Conservation (phyloP, 1,284 basidiomycete species). For the Ganoderma lingzhi region DNA sequence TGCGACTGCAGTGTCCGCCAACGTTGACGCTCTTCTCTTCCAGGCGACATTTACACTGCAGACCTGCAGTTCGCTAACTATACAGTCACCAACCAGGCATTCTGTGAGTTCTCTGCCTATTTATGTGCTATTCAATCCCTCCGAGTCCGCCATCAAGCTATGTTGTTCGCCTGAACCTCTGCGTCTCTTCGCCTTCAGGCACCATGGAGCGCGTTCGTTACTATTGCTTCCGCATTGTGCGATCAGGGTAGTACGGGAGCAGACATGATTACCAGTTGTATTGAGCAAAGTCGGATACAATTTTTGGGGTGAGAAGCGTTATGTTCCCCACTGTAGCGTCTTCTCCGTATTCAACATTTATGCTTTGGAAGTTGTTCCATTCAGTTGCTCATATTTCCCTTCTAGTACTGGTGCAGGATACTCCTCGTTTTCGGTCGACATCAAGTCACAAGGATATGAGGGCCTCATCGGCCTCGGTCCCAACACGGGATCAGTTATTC, state of each 20-base stretch:
- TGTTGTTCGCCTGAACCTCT: neutral
- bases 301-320: no score
- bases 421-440: constrained; percentile 73
- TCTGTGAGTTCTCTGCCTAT: constrained; percentile 56
- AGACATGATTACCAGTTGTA: no score
- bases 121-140: neutral
- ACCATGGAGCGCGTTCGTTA: neutral
- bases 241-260: neutral
- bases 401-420: constrained; percentile 70
- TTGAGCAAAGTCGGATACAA: no score
- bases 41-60: constrained; percentile 68
- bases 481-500: constrained; percentile 72
- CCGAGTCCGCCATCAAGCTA: neutral
- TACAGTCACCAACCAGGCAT: constrained; percentile 71
- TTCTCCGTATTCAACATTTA: neutral
- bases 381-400: neutral
- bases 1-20: neutral
- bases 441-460: constrained; percentile 67
- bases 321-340: neutral
- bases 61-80: constrained; percentile 63
- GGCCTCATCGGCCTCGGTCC: constrained; percentile 81
- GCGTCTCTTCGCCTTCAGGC: neutral
- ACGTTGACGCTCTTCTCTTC: neutral
- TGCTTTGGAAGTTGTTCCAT: neutral
- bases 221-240: neutral